Percentiles rank a stretch among this genome's conserved stretches.
phyloP scores from a whole-genome alignment of 1,284 basidiomycete species.

The Termitomyces sp. region DNA sequence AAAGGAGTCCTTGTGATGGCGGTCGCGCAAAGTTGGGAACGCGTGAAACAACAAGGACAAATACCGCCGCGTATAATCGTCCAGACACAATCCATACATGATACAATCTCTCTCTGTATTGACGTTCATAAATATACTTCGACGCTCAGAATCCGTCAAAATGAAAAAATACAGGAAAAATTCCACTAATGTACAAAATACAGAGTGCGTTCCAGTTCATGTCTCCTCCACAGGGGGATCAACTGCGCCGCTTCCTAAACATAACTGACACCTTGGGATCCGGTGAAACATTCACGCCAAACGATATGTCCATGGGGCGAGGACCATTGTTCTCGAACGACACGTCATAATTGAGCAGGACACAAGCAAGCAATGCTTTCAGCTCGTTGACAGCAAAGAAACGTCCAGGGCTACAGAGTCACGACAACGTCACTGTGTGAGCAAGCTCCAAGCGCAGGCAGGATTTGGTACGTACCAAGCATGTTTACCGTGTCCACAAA shows the following conservation, averaged over 20 bases:
- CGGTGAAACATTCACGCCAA: slow-evolving; percentile 16
- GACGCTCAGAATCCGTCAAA: not conserved
- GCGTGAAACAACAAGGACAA: slow-evolving; percentile 55
- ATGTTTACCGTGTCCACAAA: slow-evolving; percentile 41
- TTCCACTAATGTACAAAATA: not conserved
- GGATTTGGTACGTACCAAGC: slow-evolving; percentile 25
- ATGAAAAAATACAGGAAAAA: not conserved
- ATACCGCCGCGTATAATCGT: slow-evolving; percentile 26
- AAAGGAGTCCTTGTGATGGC: slow-evolving; percentile 6
- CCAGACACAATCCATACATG: not conserved
- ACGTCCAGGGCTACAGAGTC: slow-evolving; percentile 23
- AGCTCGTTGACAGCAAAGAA: slow-evolving; percentile 34
- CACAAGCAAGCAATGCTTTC: slow-evolving; percentile 34
- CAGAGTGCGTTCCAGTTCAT: not conserved
- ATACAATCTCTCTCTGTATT: too few relatives aligned
- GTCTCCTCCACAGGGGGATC: not conserved
- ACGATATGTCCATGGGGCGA: slow-evolving; percentile 15
- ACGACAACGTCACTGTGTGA: slow-evolving; percentile 13
- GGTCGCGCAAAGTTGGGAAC: slow-evolving; percentile 17
- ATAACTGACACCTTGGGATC: slow-evolving; percentile 25
- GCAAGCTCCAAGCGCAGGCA: not conserved
- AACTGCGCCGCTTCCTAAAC: slow-evolving; percentile 18
- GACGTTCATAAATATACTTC: not conserved
- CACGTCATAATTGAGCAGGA: slow-evolving; percentile 35
- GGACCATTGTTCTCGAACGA: slow-evolving; percentile 21